Conservation (phyloP, 305 asterid genomes). For the Fraxinus sp. region DNA sequence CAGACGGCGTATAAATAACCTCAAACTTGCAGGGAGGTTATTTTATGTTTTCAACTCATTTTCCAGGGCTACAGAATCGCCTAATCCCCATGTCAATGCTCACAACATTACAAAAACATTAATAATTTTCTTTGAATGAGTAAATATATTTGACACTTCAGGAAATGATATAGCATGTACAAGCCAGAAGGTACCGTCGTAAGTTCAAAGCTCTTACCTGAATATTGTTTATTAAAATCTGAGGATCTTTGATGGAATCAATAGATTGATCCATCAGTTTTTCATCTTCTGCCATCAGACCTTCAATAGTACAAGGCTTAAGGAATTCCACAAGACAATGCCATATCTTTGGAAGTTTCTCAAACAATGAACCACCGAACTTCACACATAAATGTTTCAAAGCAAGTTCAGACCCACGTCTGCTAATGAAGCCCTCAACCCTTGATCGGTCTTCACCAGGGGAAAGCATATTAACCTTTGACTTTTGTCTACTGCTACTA, state of each 20-base stretch:
- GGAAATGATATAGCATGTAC: neutral
- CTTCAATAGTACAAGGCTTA: slow-evolving; percentile 68
- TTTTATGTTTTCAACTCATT: neutral
- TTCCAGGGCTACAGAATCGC: neutral
- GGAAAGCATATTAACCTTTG: slow-evolving; percentile 65
- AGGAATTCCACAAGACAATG: slow-evolving; percentile 92
- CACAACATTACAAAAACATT: neutral
- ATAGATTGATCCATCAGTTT: slow-evolving; percentile 59
- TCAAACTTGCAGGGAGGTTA: neutral
- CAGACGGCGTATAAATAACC: neutral
- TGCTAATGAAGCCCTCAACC: slow-evolving; percentile 86
- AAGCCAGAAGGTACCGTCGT: neutral
- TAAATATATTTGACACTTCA: neutral
- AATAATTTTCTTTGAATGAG: neutral
- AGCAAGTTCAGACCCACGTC: slow-evolving; percentile 97
- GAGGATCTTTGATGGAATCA: slow-evolving; percentile 70
- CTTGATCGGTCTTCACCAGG: slow-evolving; percentile 88
- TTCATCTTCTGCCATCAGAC: slow-evolving; percentile 63
- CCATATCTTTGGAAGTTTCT: slow-evolving; percentile 90
- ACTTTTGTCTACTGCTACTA: slow-evolving; percentile 51
- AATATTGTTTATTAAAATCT: slow-evolving; percentile 80
- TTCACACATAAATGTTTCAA: slow-evolving; percentile 80
- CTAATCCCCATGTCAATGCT: neutral
- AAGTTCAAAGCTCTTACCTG: slow-evolving; percentile 54
- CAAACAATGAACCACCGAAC: slow-evolving; percentile 79